Percentiles rank a stretch among this genome's conserved stretches.
These are phyloP conservation scores for Penicillium daleae DNA, from an alignment of 495 filamentous ascomycete genomes.

Conservation along the genomic window DNA sequence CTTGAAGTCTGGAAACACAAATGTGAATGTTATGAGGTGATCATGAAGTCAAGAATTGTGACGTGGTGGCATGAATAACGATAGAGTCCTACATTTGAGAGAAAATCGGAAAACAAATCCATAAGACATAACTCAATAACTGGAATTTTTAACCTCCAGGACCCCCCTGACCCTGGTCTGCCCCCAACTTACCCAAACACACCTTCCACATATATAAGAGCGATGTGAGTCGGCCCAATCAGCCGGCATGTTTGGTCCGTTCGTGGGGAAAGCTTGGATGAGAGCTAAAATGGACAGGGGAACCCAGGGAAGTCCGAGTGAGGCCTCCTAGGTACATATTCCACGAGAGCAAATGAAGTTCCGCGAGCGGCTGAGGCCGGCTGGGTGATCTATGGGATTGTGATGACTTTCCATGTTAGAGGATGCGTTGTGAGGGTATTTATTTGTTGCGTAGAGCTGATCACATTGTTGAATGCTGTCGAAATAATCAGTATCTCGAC, in stretches of 20 bases:
- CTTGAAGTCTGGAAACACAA: background rate
- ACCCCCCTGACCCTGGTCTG: background rate
- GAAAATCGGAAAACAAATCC: background rate
- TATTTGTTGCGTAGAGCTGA: background rate
- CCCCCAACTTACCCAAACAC: background rate
- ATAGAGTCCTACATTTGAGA: too few relatives aligned
- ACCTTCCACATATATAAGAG: background rate
- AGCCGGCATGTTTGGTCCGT: background rate
- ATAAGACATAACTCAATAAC: background rate
- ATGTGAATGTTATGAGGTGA: background rate
- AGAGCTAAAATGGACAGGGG: background rate
- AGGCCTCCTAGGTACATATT: background rate
- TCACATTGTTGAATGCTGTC: background rate
- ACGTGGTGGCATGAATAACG: constrained; percentile 8
- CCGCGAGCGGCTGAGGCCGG: background rate
- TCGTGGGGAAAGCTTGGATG: background rate
- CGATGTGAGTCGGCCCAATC: background rate
- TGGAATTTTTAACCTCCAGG: background rate
- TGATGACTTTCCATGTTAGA: background rate
- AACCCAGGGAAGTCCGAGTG: background rate
- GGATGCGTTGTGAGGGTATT: background rate
- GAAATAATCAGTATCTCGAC: background rate
- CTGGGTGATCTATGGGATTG: background rate
- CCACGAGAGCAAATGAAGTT: background rate
- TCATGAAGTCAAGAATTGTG: background rate